Evolutionary conservation across 2,329 filamentous ascomycete genomes (phyloP).

Genomic region (Claviceps digitariae): DNA sequence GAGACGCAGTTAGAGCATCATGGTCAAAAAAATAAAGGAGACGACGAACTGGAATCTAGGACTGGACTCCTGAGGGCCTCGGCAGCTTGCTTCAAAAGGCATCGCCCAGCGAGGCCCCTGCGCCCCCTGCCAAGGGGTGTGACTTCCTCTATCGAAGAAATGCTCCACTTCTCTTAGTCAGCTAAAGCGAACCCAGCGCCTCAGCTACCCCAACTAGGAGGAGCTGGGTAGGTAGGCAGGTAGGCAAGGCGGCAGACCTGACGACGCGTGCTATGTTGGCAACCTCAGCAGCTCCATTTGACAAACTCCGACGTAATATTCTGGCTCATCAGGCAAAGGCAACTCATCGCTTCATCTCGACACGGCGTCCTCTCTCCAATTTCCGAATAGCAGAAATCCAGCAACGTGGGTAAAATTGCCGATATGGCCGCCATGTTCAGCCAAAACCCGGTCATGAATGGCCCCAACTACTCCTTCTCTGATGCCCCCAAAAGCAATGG

Average conservation of each 20-base stretch:
- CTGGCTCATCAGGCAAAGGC: slow-evolving; percentile 8
- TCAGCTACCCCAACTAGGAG: slow-evolving; percentile 4
- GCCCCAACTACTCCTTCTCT: slow-evolving; percentile 55
- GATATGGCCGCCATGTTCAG: slow-evolving; percentile 55
- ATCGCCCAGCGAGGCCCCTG: not conserved
- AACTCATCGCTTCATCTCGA: slow-evolving; percentile 1
- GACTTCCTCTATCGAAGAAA: not conserved
- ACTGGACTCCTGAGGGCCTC: not conserved
- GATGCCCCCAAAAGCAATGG: slow-evolving; percentile 42
- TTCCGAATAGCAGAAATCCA: not conserved
- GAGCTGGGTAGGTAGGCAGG: not conserved
- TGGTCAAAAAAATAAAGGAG: not conserved
- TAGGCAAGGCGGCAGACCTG: slow-evolving; percentile 6
- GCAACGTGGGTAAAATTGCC: slow-evolving; percentile 2
- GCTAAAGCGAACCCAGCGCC: slow-evolving; percentile 20
- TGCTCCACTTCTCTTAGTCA: slow-evolving; percentile 24
- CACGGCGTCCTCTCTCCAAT: not conserved
- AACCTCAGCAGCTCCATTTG: slow-evolving; percentile 15
- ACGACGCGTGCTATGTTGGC: slow-evolving; percentile 24
- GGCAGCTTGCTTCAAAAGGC: not conserved
- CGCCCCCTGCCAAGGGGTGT: not conserved
- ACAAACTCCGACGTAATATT: slow-evolving; percentile 9
- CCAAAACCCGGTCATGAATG: slow-evolving; percentile 55
- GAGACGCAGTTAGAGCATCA: not conserved
- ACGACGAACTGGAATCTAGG: not conserved